These are phyloP conservation scores for Scortechinia acanthostroma DNA, from an alignment of 2,329 filamentous ascomycete genomes.

Conservation along the genomic window DNA sequence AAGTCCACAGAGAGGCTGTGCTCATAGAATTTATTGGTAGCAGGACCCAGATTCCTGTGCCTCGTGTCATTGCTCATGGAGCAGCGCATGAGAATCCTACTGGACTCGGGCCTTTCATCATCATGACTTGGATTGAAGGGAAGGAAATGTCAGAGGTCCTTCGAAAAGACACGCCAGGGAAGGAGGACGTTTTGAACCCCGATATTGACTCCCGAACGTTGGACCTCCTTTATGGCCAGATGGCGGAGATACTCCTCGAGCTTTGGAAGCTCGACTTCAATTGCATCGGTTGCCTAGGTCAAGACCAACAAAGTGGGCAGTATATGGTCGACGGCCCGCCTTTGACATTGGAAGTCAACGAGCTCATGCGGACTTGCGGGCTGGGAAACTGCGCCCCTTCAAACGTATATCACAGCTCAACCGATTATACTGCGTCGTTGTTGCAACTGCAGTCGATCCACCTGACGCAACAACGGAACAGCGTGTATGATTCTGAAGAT, in stretches of 20 bases:
- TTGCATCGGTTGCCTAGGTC: too few species aligned
- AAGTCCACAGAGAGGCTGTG: not conserved
- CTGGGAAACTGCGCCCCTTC: not conserved
- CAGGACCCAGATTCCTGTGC: not conserved
- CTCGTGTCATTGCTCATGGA: not conserved
- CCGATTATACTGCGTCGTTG: not conserved
- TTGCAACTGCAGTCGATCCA: not conserved
- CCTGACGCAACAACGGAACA: not conserved
- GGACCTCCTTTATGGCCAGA: not conserved
- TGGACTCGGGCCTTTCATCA: not conserved
- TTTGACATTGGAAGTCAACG: not conserved
- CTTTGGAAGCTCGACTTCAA: constrained; percentile 1
- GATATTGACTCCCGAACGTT: not conserved
- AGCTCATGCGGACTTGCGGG: not conserved
- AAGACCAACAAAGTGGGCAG: too few species aligned
- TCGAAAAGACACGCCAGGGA: not conserved
- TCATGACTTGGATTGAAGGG: not conserved
- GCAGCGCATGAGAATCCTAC: not conserved
- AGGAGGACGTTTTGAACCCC: not conserved
- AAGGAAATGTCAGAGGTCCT: not conserved
- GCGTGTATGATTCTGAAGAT: not conserved
- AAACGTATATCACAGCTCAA: not conserved
- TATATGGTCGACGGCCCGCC: too few species aligned
- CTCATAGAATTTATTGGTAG: not conserved
- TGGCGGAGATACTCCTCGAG: not conserved